Conservation (phyloP, 306 rosid species). For the Pterocarpus santalinus region DNA sequence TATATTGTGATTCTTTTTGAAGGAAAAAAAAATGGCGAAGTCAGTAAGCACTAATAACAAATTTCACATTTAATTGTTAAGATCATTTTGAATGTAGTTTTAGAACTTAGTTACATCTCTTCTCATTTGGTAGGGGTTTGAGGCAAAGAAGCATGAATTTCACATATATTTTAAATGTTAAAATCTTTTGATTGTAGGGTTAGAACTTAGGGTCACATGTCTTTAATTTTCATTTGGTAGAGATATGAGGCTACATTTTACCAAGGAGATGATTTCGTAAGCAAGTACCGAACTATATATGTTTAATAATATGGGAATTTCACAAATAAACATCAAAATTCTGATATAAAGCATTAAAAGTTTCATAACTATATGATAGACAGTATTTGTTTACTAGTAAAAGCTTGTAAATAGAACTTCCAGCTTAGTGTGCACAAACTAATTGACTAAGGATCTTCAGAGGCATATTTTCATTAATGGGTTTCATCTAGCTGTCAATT, state of each 20-base stretch:
- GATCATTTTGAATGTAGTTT: not conserved
- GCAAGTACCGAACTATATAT: no score
- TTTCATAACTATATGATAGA: not conserved
- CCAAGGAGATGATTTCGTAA: no score
- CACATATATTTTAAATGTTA: not conserved
- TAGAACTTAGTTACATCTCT: not conserved
- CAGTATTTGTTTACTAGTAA: no score
- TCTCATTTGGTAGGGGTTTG: not conserved
- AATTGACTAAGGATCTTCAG: constrained; percentile 9
- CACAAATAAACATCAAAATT: no score
- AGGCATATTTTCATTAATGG: constrained; percentile 14
- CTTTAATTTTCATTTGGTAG: no score
- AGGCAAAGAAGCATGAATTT: not conserved
- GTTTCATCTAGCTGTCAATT: not conserved
- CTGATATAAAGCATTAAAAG: not conserved
- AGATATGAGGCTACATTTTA: no score
- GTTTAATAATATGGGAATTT: no score
- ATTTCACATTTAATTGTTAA: not conserved
- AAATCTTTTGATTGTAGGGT: not conserved
- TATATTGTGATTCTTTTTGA: not conserved
- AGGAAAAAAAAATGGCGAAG: no score
- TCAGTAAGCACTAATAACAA: not conserved
- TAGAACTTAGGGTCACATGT: no score
- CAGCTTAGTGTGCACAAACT: constrained; percentile 20
- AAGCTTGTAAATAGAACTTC: not conserved